Base-by-base conservation (phyloP, 2,329 filamentous ascomycete genomes). In the Fulvia fulva region DNA sequence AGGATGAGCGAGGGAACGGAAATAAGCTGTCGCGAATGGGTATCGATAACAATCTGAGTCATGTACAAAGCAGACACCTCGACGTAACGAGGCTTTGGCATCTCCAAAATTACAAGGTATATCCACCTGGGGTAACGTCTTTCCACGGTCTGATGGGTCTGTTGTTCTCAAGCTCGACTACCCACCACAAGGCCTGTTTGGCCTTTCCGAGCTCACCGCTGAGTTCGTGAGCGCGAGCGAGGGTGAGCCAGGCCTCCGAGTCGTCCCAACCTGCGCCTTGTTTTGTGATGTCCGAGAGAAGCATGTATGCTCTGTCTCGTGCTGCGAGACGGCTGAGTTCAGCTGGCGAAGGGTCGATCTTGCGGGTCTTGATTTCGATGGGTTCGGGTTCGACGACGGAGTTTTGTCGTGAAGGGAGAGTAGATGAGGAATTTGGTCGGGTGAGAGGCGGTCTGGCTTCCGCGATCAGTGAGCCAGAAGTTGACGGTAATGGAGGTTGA, bases 101-200 rank as follows among this genome's bases (percentile, higher is more conserved):
- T n/a, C n/a, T n/a, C n/a, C n/a, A 4, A 26, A 23, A 41, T 66
- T 47, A 71, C 45, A 71, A 49, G 30, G 63, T 64, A 62, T 69
- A 68, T 32, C 67, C 68, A 26, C 66, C 68, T 12, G 65, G 61
- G 3, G 53, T 54, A 14, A 64, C 81, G 64, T 83, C 86, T 28
- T 80, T 82, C 94, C 93, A 97, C 58, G 84, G 82, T 57, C 94
- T 84, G 50, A 96, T 83, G 0, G 88, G 90, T 63, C 84, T 85
- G 7, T 85, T 86, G 71, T 99, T 93, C 72, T 97, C 94, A 28
- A 99, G 80, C 75, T 97, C 91, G 12, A 99, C 89, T 67, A 92
- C 96, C 91, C 93, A 97, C 94, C 94, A 97, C 6, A 97, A 81
- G 47, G 92, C 91, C 66, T 94, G 89, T 76, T 92, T 95, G 14